Base-by-base conservation (phyloP, 148 eudicot genomes). In the Pouteria glomerata region DNA sequence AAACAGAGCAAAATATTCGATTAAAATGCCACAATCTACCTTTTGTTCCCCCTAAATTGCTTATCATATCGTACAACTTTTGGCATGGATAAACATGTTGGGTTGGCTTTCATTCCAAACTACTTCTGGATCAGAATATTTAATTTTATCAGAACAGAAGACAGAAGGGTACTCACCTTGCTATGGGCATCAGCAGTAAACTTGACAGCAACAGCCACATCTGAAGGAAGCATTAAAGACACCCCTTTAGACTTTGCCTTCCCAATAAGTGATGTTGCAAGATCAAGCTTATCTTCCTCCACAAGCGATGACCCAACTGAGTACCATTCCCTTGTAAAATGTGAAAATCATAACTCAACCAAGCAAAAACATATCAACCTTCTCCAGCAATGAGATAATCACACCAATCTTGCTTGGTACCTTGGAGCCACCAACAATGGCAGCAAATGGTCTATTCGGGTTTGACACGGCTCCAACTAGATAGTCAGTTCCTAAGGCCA, bases 271-370 rank as follows among this genome's bases (percentile, higher is more conserved):
- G 90, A 69, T 51, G 83, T 86, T 37, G 96, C 97, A 75, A 90
- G 96, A 39, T 86, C 93, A 78, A 90, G 88, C 82, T 93, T 90
- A 84, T 93, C 98, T 75, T 82, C 90, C 84, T 93, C 98, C 35
- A 93, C 98, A 66, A 88, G 89, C 26, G 98, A 93, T 4, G 90
- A 85, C 51, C 96, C 98, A 37, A 93, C 90, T 14, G 80, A 19
- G 45, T 62, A 70, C 14, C 98, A 96, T 87, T 88, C 96, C 98
- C 75, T 88, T 90, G 94, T 88, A 93, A 73, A 93, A 93, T 8
- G 98, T 93, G 42, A 69, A 93, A 52, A 90, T 93, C 98, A 93
- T 93, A 26, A 95, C 97, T 63, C 98, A 97, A 76, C 98, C 98
- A 18, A 93, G 87, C 44, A 93, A 57, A 31, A 93, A 87, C 26